Percentiles rank a stretch among this genome's conserved stretches.
phyloP scores from a whole-genome alignment of 169 alveolate species.

The Eimeria sp. region DNA sequence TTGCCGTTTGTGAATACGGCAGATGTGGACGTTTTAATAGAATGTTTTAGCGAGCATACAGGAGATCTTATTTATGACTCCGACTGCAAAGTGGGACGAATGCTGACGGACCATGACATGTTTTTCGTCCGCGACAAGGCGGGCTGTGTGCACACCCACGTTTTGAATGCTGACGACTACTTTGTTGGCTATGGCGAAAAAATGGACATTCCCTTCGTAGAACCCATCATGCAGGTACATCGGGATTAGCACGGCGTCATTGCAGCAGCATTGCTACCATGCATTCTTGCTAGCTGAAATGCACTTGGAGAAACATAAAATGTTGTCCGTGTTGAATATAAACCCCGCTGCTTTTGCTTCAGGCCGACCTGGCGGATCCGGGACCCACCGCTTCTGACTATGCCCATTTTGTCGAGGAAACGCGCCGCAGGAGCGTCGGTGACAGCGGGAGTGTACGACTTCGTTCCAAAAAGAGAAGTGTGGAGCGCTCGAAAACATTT shows the following conservation, averaged over 20 bases:
- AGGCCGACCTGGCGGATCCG: constrained; percentile 53
- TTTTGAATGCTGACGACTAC: constrained; percentile 74
- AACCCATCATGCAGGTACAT: constrained; percentile 48
- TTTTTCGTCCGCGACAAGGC: constrained; percentile 36
- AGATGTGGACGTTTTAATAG: constrained; percentile 44
- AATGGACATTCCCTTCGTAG: constrained; percentile 32
- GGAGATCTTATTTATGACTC: constrained; percentile 77
- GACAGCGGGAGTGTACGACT: background rate
- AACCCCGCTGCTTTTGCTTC: background rate
- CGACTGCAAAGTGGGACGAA: constrained; percentile 68
- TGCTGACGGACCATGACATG: constrained; percentile 75
- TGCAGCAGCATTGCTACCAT: background rate
- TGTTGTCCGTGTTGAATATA: background rate
- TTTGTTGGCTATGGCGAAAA: constrained; percentile 58
- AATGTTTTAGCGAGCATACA: constrained; percentile 63
- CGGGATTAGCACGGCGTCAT: background rate
- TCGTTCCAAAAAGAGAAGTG: background rate
- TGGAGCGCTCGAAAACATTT: background rate
- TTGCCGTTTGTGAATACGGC: constrained; percentile 55
- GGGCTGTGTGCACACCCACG: constrained; percentile 38
- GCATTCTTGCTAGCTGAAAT: background rate
- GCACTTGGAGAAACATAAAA: background rate
- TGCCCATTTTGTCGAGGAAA: background rate
- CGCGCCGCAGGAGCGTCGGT: constrained; percentile 29
- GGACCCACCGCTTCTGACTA: constrained; percentile 61